phyloP scores from a whole-genome alignment of 768 basidiomycete genomes.

The Hygrophorus russula region DNA sequence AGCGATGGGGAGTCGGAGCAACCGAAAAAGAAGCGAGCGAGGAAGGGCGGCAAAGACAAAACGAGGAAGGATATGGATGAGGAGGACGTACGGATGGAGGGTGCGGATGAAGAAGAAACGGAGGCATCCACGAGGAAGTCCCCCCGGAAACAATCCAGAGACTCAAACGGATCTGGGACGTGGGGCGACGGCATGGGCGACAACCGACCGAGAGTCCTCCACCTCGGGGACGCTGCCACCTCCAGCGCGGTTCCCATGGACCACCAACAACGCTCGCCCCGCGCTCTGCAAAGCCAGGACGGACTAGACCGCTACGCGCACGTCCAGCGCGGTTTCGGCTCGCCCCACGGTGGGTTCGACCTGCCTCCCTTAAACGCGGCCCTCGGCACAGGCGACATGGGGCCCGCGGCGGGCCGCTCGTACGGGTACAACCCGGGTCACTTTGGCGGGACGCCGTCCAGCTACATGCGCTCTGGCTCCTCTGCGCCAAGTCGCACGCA shows the following conservation, averaged over 20 bases:
- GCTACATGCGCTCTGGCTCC: conserved; percentile 55
- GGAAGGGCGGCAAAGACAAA: conserved; percentile 20
- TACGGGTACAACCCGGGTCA: conserved; percentile 1
- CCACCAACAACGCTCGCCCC: conserved; percentile 5
- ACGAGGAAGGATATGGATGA: conserved; percentile 13
- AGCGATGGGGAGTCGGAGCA: conserved; percentile 38
- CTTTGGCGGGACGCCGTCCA: conserved; percentile 30
- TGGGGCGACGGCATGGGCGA: not conserved
- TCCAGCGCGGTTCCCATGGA: conserved; percentile 4
- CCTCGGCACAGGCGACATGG: conserved; percentile 21
- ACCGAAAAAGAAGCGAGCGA: conserved; percentile 49
- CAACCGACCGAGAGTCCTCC: not conserved
- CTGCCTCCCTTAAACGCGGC: conserved; percentile 43
- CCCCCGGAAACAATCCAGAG: conserved; percentile 2
- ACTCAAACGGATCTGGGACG: not conserved
- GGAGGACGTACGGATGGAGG: conserved; percentile 16
- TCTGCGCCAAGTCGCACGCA: conserved; percentile 64
- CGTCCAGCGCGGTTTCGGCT: conserved; percentile 7
- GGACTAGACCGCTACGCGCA: conserved; percentile 1
- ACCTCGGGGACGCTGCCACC: not conserved
- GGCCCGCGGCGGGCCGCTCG: conserved; percentile 8
- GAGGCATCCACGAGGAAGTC: conserved; percentile 9
- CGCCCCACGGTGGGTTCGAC: conserved; percentile 39
- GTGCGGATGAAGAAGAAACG: conserved; percentile 32
- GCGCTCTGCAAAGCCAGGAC: not conserved